Evolutionary conservation across 768 basidiomycete species (phyloP).

Genomic region (Vishniacozyma victoriae): DNA sequence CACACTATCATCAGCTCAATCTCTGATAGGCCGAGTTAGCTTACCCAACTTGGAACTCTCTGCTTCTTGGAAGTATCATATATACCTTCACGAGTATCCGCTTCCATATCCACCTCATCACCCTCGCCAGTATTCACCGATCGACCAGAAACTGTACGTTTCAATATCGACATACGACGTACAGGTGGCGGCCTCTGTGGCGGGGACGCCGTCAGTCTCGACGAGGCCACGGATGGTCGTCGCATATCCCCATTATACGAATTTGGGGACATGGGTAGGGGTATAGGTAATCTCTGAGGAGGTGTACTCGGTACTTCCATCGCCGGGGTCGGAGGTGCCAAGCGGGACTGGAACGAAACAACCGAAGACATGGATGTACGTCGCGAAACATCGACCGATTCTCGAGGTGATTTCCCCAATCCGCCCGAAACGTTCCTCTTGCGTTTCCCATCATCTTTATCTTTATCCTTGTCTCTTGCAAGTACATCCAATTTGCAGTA

Average conservation of each 20-base stretch:
- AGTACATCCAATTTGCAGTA: slow-evolving; percentile 35
- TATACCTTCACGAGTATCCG: slow-evolving; percentile 40
- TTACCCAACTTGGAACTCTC: slow-evolving; percentile 46
- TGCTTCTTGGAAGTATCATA: slow-evolving; percentile 47
- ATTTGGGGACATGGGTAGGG: neutral
- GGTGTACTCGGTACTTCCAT: neutral
- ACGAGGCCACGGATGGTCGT: neutral
- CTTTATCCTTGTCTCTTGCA: neutral
- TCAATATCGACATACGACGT: slow-evolving; percentile 20
- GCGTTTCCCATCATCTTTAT: neutral
- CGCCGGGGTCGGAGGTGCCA: too few species aligned
- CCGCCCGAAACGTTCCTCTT: slow-evolving; percentile 1
- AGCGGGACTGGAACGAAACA: slow-evolving; percentile 1
- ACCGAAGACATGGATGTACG: slow-evolving; percentile 24
- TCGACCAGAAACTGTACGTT: slow-evolving; percentile 28
- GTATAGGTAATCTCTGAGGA: too few species aligned
- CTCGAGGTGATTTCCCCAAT: slow-evolving; percentile 1
- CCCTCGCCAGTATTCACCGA: slow-evolving; percentile 5
- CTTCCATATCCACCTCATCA: slow-evolving; percentile 17
- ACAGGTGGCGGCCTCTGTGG: slow-evolving; percentile 1
- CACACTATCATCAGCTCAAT: slow-evolving; percentile 31
- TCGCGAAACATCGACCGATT: slow-evolving; percentile 13
- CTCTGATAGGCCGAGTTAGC: neutral
- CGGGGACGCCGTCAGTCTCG: neutral
- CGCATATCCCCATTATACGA: neutral